phyloP scores from a whole-genome alignment of 768 basidiomycete genomes.

The Lentinula raphanica region DNA sequence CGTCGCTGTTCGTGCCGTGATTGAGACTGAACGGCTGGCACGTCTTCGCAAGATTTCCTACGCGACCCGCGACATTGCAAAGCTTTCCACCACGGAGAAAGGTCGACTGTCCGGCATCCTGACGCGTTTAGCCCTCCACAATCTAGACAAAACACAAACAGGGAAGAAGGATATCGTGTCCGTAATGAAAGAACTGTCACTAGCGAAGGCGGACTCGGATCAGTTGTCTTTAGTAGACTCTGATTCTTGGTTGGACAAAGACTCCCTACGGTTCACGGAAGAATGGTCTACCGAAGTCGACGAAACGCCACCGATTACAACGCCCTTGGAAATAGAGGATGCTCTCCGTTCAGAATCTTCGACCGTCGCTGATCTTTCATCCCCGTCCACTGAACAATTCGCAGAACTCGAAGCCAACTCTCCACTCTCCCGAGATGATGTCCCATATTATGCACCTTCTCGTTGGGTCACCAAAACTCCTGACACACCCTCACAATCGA shows the following conservation, averaged over 20 bases:
- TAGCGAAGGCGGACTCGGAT: neutral
- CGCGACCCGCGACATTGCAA: constrained; percentile 31
- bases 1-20: constrained; percentile 43
- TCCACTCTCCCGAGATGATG: constrained; percentile 7
- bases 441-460: neutral
- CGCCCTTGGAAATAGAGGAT: neutral
- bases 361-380: neutral
- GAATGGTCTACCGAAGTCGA: neutral
- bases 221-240: neutral
- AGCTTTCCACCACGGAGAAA: neutral
- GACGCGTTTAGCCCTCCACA: neutral
- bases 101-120: neutral
- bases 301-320: neutral
- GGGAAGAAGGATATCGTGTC: neutral
- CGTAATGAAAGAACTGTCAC: neutral
- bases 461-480: neutral
- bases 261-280: neutral
- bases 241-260: neutral
- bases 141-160: neutral
- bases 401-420: neutral
- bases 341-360: neutral
- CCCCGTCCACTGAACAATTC: neutral
- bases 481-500: neutral
- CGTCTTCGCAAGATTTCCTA: constrained; percentile 43
- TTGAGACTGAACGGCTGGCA: constrained; percentile 54